Base-by-base conservation (phyloP, 176 grass and related monocot species). In the Ensete ventricosum region DNA sequence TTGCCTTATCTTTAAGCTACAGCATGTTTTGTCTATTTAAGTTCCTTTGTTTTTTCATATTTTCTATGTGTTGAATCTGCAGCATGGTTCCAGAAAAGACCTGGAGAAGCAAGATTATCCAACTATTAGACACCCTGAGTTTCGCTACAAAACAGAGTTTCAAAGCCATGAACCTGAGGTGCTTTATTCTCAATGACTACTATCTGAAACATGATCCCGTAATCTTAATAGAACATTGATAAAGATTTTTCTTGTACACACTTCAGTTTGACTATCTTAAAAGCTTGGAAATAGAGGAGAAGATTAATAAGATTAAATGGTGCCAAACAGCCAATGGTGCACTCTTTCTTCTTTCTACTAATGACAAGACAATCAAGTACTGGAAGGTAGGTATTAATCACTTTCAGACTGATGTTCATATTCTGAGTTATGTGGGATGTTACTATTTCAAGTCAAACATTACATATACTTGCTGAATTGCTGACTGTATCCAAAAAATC, bases 231-330 rank as follows among this genome's bases (percentile, higher is more conserved):
- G 10, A 13, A 65, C 3, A 10, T 12, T 14, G 23, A 65, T 65
- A 26, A 13, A 2, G 1, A 27, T 65, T 65, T 11, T 65, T 13
- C 9, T 6, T 51, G n/a, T 16, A 52, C 52, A 9, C 20, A 52
- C 68, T 52, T 78, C 83, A 96, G 93, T 96, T 96, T 82, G 93
- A 96, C 86, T 96, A 96, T 74, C 93, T 96, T 74, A 96, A 96
- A 83, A 96, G 93, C 67, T 86, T 92, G 89, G 93, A 96, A 86
- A 96, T 96, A 76, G 93, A 92, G 89, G 93, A 96, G 87, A 96
- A 96, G 83, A 96, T 96, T 77, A 96, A 96, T 76, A 88, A 96
- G 84, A 92, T 96, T 86, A 92, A 81, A 80, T 96, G 93, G 93
- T 92, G 89, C 79, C 81, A 92, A 82, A 71, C 83, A 79, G 57